Percentiles rank a stretch among this genome's conserved stretches.
Conservation (phyloP, 2,329 filamentous ascomycete genomes). For the Nemania sp. region DNA sequence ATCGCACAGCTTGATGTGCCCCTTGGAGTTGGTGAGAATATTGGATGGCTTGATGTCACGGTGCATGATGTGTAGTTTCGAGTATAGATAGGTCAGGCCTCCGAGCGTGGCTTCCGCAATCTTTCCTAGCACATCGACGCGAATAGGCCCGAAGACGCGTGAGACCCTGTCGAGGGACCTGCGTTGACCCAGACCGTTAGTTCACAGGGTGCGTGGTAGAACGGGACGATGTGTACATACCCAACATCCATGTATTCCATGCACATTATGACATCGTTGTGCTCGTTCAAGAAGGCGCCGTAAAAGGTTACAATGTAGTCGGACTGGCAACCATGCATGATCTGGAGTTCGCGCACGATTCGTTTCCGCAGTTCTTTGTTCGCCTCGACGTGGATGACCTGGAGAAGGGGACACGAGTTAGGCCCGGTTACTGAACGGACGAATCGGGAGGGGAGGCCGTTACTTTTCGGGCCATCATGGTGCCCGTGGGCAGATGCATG, state of each 20-base stretch:
- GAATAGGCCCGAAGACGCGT: slow-evolving; percentile 90
- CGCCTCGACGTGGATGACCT: slow-evolving; percentile 98
- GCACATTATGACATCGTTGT: slow-evolving; percentile 98
- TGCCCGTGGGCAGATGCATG: slow-evolving; percentile 90
- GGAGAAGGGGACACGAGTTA: slow-evolving; percentile 25
- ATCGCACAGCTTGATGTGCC: slow-evolving; percentile 95
- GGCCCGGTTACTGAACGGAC: not conserved
- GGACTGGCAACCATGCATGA: slow-evolving; percentile 97
- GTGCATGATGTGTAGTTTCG: slow-evolving; percentile 97
- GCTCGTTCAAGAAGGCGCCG: slow-evolving; percentile 93
- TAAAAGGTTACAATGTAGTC: slow-evolving; percentile 98
- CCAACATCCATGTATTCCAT: slow-evolving; percentile 99
- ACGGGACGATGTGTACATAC: slow-evolving; percentile 60
- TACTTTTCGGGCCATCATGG: slow-evolving; percentile 98
- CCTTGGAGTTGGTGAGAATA: slow-evolving; percentile 91
- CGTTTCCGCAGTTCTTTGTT: slow-evolving; percentile 97
- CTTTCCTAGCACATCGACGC: slow-evolving; percentile 95
- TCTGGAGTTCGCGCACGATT: slow-evolving; percentile 95
- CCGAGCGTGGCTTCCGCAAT: slow-evolving; percentile 95
- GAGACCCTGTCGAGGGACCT: slow-evolving; percentile 94
- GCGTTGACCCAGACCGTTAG: slow-evolving; percentile 36
- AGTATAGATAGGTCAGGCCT: slow-evolving; percentile 92
- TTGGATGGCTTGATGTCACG: slow-evolving; percentile 99
- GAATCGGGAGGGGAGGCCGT: slow-evolving; percentile 1
- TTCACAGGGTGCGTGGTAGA: slow-evolving; percentile 1